Evolutionary conservation across 371 early-diverging fungal genomes (phyloP).

Genomic region (Mortierella sp.): DNA sequence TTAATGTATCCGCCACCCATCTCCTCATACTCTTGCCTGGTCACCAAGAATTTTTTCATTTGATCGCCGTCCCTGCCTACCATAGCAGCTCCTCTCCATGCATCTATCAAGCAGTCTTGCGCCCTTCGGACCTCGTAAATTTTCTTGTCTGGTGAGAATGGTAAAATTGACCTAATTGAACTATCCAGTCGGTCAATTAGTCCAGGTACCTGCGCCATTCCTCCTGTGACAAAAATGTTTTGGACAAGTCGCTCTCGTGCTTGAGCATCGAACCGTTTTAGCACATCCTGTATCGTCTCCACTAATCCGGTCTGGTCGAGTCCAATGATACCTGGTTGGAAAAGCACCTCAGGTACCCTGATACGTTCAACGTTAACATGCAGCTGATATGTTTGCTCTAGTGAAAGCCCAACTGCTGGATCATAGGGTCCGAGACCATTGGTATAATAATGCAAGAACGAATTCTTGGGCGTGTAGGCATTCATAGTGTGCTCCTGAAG

Average conservation of each 20-base stretch:
- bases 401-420: constrained; percentile 74
- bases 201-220: constrained; percentile 74
- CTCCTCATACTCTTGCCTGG: constrained; percentile 82
- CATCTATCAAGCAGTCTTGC: constrained; percentile 79
- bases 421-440: constrained; percentile 68
- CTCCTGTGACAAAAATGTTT: constrained; percentile 88
- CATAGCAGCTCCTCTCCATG: constrained; percentile 89
- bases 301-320: constrained; percentile 90
- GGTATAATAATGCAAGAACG: constrained; percentile 54
- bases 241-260: constrained; percentile 58
- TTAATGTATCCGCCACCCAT: constrained; percentile 86
- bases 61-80: constrained; percentile 57
- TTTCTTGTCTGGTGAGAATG: constrained; percentile 62
- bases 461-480: constrained; percentile 57
- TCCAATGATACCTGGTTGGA: constrained; percentile 89
- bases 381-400: constrained; percentile 79
- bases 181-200: constrained; percentile 71
- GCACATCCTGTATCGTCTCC: constrained; percentile 79
- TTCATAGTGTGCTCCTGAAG: constrained; percentile 57
- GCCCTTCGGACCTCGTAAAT: constrained; percentile 73
- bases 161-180: constrained; percentile 74
- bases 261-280: constrained; percentile 68
- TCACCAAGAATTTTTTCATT: constrained; percentile 66
- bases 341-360: constrained; percentile 88
- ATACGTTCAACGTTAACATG: constrained; percentile 92